Evolutionary conservation across 495 filamentous ascomycete species (phyloP).

Genomic region (Hypoxylon fuscum): DNA sequence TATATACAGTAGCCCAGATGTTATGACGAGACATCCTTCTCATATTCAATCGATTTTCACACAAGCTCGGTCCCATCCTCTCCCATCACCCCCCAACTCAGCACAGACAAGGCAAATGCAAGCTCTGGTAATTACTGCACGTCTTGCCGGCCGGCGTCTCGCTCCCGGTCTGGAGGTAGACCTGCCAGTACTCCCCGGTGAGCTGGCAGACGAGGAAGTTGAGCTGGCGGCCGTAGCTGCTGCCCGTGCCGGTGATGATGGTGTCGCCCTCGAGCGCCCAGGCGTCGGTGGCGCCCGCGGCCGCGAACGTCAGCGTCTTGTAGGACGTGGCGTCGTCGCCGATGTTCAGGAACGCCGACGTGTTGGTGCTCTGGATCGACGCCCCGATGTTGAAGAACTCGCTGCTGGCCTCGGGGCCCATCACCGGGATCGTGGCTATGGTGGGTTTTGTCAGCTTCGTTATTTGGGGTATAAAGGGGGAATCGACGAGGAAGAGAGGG

Average conservation of each 20-base stretch:
- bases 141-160: conserved; percentile 55
- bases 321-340: conserved; percentile 53
- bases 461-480: conserved; percentile 2
- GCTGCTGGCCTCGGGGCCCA: conserved; percentile 55
- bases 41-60: neutral
- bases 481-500: neutral
- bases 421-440: conserved; percentile 51
- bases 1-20: neutral
- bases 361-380: conserved; percentile 58
- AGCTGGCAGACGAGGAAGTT: conserved; percentile 61
- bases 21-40: neutral
- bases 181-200: conserved; percentile 53
- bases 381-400: conserved; percentile 57
- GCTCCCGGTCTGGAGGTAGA: conserved; percentile 60
- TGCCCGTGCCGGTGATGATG: conserved; percentile 57
- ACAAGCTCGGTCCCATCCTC: neutral
- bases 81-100: conserved; percentile 14
- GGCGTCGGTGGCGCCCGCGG: conserved; percentile 48
- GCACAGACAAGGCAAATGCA: conserved; percentile 61
- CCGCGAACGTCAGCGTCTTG: conserved; percentile 56
- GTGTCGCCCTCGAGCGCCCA: conserved; percentile 65
- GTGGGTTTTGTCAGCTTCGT: conserved; percentile 10
- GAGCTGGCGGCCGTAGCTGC: conserved; percentile 58
- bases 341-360: conserved; percentile 57
- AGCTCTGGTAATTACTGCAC: conserved; percentile 61